Evolutionary conservation across 106 monocot genomes (phyloP), one percentile per base, ranked within the genome.

Genomic region (Chionographis japonica): DNA sequence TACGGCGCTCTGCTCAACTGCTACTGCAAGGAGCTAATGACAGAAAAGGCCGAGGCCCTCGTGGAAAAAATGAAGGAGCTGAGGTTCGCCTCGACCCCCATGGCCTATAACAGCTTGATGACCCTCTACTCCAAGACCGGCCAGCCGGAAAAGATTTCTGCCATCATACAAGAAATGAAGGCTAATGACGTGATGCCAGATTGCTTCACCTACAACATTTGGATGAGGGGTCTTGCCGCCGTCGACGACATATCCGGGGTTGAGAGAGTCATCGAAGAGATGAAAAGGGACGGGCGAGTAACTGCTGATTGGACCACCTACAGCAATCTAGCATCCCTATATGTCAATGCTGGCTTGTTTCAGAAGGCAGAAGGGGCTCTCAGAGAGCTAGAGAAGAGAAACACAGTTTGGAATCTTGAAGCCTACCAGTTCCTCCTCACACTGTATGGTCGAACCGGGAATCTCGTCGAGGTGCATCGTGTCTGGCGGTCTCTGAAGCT

Each of bases 71-170:
- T 98, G 98, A 90, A 93, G 64, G 81, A 90, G 68, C 83, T 98
- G 57, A 80, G 62, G 14, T 85, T 94, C 62, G 79, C 82, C 41
- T 76, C 78, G 18, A 81, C 77, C 64, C 68, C 94, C 46, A 90
- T 94, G 90, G 69, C 85, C 3, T 94, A 94, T 72, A 94, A 94
- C 77, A 90, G 90, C 81, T 70, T 93, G 64, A 98, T 98, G 98
- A 98, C 89, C 42, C 82, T 98, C 6, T 90, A 98, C 69, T 74
- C 85, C 13, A 98, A 98, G 77, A 85, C 70, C 6, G 58, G 79
- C 59, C 79, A 83, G 16, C 75, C 68, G 7, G 90, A 90, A 61
- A 93, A 74, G 57, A 80, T 98, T 51, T 80, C 98, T 41, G 46
- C 71, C 46, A 73, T 93, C 69, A 85, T 98, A 50, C 90, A 87